phyloP scores from a whole-genome alignment of 495 filamentous ascomycete species.

The Amniculicola lignicola region DNA sequence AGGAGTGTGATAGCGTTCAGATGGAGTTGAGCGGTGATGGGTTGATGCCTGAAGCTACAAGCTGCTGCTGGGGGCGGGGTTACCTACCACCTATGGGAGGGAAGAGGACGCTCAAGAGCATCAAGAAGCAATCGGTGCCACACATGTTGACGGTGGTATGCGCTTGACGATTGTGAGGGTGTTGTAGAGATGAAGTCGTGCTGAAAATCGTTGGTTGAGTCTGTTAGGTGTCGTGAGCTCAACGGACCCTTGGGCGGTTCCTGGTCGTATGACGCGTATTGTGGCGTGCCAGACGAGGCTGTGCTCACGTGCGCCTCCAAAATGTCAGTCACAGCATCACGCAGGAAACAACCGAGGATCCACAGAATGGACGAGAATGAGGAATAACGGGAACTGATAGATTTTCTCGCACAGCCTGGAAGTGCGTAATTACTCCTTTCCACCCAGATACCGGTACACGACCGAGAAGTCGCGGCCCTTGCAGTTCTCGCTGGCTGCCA shows the following conservation, averaged over 20 bases:
- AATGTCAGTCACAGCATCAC: too few relatives aligned
- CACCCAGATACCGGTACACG: slow-evolving; percentile 44
- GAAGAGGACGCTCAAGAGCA: slow-evolving; percentile 84
- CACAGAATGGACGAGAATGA: too few relatives aligned
- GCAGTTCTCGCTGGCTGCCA: slow-evolving; percentile 35
- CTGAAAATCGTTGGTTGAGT: not conserved
- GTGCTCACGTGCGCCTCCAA: too few relatives aligned
- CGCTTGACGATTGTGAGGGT: not conserved
- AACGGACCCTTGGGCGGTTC: not conserved
- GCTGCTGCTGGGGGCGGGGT: slow-evolving; percentile 17
- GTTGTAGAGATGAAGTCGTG: not conserved
- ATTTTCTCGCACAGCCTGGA: too few relatives aligned
- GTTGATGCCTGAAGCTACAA: slow-evolving; percentile 27
- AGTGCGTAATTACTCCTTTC: slow-evolving; percentile 42
- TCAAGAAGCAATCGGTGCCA: slow-evolving; percentile 81
- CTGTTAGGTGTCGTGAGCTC: not conserved
- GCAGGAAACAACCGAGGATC: too few relatives aligned
- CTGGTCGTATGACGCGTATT: slow-evolving; percentile 5
- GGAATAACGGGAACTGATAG: too few relatives aligned
- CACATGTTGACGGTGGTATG: slow-evolving; percentile 53
- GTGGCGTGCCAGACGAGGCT: not conserved
- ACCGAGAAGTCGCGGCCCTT: slow-evolving; percentile 45
- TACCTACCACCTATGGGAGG: slow-evolving; percentile 83
- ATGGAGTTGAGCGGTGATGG: slow-evolving; percentile 2
- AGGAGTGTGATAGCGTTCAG: not conserved